Evolutionary conservation across 2,329 filamentous ascomycete genomes (phyloP).

Genomic region (Colletotrichum orbiculare): DNA sequence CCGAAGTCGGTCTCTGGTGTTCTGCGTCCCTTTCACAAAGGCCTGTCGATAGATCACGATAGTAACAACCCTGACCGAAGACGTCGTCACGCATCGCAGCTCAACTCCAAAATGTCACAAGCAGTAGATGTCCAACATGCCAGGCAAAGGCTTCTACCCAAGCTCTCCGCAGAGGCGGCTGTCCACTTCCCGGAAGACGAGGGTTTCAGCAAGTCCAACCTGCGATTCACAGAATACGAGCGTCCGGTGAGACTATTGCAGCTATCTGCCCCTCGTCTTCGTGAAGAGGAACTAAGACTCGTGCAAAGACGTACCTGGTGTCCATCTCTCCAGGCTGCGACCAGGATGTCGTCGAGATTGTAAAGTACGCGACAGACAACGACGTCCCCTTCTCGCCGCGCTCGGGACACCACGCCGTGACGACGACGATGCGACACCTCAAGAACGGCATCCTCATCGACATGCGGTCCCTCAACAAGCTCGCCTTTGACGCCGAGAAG

Average conservation of each 20-base stretch:
- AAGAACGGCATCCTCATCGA: constrained; percentile 40
- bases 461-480: constrained; percentile 39
- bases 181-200: constrained; percentile 7
- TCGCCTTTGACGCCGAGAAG: constrained; percentile 35
- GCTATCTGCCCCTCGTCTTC: neutral
- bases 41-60: constrained; percentile 1
- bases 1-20: constrained; percentile 2
- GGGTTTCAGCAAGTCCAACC: constrained; percentile 12
- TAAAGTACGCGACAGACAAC: constrained; percentile 28
- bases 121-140: neutral
- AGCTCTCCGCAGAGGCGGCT: neutral
- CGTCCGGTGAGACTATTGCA: constrained; percentile 1
- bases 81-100: neutral
- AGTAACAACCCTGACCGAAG: neutral
- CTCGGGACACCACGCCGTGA: constrained; percentile 37
- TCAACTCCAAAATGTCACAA: constrained; percentile 1
- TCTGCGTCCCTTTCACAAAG: neutral
- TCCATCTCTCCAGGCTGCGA: constrained; percentile 17
- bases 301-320: constrained; percentile 16
- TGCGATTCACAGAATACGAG: constrained; percentile 30
- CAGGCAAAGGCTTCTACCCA: constrained; percentile 8
- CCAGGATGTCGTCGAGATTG: constrained; percentile 22
- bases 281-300: neutral
- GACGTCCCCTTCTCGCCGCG: constrained; percentile 30
- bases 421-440: constrained; percentile 33